Conservation (phyloP, 371 early-diverging fungal species). For the Blakeslea trispora region DNA sequence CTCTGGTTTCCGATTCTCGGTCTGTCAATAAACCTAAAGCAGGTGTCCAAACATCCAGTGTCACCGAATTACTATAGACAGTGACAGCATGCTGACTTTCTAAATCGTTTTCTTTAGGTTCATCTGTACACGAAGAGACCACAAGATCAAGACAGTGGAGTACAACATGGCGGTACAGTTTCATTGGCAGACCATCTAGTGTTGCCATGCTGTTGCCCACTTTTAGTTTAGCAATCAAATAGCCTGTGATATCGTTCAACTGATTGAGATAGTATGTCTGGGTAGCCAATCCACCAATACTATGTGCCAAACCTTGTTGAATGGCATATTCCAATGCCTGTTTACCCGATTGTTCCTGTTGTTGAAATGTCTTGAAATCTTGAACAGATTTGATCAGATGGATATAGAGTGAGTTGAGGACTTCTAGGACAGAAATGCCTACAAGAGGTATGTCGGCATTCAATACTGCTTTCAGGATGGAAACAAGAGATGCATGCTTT, state of each 20-base stretch:
- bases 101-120: constrained; percentile 13
- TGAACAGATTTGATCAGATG: constrained; percentile 55
- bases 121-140: constrained; percentile 7
- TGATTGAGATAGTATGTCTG: constrained; percentile 86
- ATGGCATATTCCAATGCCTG: constrained; percentile 46
- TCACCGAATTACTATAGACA: constrained; percentile 18
- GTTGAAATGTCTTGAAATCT: constrained; percentile 17
- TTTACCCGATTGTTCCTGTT: constrained; percentile 12
- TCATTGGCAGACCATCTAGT: constrained; percentile 49
- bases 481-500: constrained; percentile 61
- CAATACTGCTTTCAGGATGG: constrained; percentile 57
- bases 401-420: constrained; percentile 70
- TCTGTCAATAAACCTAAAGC: constrained; percentile 42
- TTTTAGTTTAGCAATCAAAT: constrained; percentile 67
- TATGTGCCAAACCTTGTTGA: constrained; percentile 53
- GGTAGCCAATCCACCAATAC: constrained; percentile 73
- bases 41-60: constrained; percentile 42
- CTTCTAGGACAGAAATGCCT: constrained; percentile 83
- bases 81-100: constrained; percentile 15
- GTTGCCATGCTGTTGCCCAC: constrained; percentile 35
- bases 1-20: constrained; percentile 31
- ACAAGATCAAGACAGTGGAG: constrained; percentile 45
- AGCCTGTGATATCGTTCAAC: constrained; percentile 76
- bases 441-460: constrained; percentile 58
- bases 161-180: constrained; percentile 44